Evolutionary conservation across 768 basidiomycete genomes (phyloP), one percentile per base, ranked within the genome.

Genomic region (Suillus plorans): DNA sequence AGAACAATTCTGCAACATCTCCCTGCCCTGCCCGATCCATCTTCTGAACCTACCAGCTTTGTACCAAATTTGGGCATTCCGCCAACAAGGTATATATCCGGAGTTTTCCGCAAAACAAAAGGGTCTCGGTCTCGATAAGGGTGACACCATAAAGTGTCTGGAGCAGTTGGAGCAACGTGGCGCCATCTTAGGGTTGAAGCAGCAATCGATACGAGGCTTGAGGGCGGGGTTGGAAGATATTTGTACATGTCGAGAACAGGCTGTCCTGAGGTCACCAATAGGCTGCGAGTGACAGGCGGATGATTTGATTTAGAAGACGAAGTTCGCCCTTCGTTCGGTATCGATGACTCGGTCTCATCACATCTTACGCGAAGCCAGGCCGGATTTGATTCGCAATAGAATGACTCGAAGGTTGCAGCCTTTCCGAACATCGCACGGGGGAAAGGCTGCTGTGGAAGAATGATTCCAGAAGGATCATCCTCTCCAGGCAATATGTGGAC

Each of bases 121-220:
- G 97, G 97, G 73, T 99, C 97, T 20, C 81, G 79, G 36, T 86
- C 82, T 59, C 91, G 86, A 79, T 91, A 99, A 20, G 97, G 97
- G 75, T 98, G 96, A 70, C 97, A 98, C 95, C 95, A 98, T 4
- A 99, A 83, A 1, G 97, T 99, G 77, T 99, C 97, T 34, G 97
- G 97, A 31, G 97, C 97, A 9, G 97, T 99, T 4, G 97, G 97
- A n/a, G 97, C 95, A 75, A 97, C 87, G 79, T 99, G 97, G 64
- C 95, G 82, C 97, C 97, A 99, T 69, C 83, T 86, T 41, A 99
- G 81, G 13, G 95, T 96, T 49, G 89, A 81, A 71, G 88, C 85
- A 12, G 93, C 85, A 65, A 98, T 82, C 3, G 85, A 85, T 41
- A 97, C 73, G 47, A 90, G 84, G n/a, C 90, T 90, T 63, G 85